phyloP scores from a whole-genome alignment of 495 filamentous ascomycete genomes.

The Penicillium mononematosum region DNA sequence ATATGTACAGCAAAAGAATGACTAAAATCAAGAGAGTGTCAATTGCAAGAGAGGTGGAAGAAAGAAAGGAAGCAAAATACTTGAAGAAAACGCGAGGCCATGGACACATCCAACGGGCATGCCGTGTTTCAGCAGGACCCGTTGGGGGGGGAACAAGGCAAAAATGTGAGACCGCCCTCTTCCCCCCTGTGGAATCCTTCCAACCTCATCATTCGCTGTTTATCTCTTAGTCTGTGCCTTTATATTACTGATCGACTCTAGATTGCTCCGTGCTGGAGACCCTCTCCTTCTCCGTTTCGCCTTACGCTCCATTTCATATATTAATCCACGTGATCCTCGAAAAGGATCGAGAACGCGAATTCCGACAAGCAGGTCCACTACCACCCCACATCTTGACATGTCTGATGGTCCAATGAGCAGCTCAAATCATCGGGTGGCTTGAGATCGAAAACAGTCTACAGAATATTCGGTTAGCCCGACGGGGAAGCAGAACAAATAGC shows the following conservation, averaged over 20 bases:
- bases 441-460: slow-evolving; percentile 5
- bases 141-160: slow-evolving; percentile 14
- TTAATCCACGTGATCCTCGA: background rate
- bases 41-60: background rate
- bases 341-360: background rate
- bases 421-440: background rate
- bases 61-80: background rate
- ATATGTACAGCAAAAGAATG: slow-evolving; percentile 7
- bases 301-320: background rate
- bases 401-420: slow-evolving; percentile 15
- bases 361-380: slow-evolving; percentile 20
- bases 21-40: background rate
- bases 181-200: slow-evolving; percentile 6
- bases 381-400: slow-evolving; percentile 12
- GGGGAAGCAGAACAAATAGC: background rate
- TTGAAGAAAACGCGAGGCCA: background rate
- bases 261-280: background rate
- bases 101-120: background rate
- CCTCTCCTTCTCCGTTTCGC: background rate
- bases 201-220: background rate
- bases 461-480: background rate
- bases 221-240: background rate
- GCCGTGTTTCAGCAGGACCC: slow-evolving; percentile 24
- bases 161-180: slow-evolving; percentile 32
- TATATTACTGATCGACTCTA: slow-evolving; percentile 11